phyloP scores from a whole-genome alignment of 805 yeast species.

The Pichia membranifaciens region DNA sequence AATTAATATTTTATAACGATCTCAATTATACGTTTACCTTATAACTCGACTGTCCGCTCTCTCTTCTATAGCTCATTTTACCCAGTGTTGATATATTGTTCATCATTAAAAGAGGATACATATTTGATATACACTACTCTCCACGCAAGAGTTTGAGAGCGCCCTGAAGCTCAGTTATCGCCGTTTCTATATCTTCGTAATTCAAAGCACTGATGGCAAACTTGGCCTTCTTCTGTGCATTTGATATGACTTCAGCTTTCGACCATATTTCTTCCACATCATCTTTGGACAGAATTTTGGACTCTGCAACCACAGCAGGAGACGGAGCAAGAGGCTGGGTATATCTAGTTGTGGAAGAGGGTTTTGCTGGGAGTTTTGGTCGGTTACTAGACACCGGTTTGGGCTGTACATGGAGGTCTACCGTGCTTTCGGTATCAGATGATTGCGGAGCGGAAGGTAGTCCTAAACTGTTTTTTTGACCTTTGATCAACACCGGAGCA shows the following conservation, averaged over 20 bases:
- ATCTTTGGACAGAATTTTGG: constrained; percentile 23
- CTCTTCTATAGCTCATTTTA: no score
- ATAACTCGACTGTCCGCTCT: no score
- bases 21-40: no score
- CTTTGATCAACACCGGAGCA: constrained; percentile 28
- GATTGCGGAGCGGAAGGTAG: constrained; percentile 24
- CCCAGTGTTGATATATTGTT: no score
- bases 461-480: constrained; percentile 27
- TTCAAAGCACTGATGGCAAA: constrained; percentile 76
- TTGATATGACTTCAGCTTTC: constrained; percentile 48
- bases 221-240: constrained; percentile 64
- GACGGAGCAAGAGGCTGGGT: constrained; percentile 4
- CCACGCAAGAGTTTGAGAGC: constrained; percentile 45
- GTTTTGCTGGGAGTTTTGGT: not conserved
- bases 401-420: not conserved
- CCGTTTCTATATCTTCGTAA: constrained; percentile 68
- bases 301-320: constrained; percentile 1
- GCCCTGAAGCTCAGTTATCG: constrained; percentile 50
- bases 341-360: not conserved
- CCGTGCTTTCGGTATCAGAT: not conserved
- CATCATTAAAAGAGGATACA: no score
- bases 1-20: no score
- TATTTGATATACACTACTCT: no score
- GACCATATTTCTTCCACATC: constrained; percentile 47
- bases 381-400: no score